Percentiles rank a stretch among this genome's conserved stretches.
phyloP scores from a whole-genome alignment of 345 rosid species.

The Lepidium africanum region DNA sequence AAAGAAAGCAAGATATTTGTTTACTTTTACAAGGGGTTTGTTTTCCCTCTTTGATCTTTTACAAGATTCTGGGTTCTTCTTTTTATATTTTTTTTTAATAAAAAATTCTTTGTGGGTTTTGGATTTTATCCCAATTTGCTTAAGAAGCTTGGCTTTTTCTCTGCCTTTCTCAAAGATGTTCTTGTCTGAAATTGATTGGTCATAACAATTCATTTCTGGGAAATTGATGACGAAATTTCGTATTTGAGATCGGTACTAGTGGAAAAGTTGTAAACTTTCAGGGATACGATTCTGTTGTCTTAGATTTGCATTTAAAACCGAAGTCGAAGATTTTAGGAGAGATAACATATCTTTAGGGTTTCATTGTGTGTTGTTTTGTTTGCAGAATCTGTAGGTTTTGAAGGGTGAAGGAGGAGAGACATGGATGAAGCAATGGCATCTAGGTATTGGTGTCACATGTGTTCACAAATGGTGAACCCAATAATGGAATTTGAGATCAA shows the following conservation, averaged over 20 bases:
- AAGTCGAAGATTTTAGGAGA: background rate
- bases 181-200: conserved; percentile 11
- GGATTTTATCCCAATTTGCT: background rate
- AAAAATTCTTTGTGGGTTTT: conserved; percentile 6
- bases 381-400: conserved; percentile 9
- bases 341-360: background rate
- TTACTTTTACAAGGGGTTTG: background rate
- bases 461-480: conserved; percentile 66
- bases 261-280: background rate
- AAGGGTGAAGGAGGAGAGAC: conserved; percentile 7
- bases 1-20: background rate
- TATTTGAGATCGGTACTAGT: background rate
- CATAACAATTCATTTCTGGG: background rate
- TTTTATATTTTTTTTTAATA: too few species aligned
- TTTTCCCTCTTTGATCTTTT: conserved; percentile 5
- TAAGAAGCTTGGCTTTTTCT: background rate
- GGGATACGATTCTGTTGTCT: background rate
- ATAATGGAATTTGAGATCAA: conserved; percentile 63
- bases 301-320: conserved; percentile 9
- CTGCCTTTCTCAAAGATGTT: background rate
- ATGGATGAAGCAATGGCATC: conserved; percentile 51
- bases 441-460: conserved; percentile 64
- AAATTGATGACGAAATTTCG: background rate
- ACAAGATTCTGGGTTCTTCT: conserved; percentile 4
- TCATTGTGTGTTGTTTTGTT: background rate